Evolutionary conservation across 1,139 yeast species (phyloP).

Genomic region (Yamadazyma conglobata): DNA sequence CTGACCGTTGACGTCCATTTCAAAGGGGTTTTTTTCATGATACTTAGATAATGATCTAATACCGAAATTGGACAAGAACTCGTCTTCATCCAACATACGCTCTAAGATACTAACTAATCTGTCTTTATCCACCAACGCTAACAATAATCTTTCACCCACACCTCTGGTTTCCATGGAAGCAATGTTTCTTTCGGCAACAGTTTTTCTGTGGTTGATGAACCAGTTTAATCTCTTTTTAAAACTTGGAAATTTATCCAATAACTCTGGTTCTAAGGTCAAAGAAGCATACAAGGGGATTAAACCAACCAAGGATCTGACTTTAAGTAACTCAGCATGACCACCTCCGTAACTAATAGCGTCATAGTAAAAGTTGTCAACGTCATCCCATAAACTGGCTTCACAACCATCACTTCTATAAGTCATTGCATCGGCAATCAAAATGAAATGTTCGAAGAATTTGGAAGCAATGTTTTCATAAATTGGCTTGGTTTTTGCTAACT

Average conservation of each 20-base stretch:
- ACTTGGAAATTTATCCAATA: conserved; percentile 74
- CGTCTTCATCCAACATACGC: conserved; percentile 84
- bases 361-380: conserved; percentile 82
- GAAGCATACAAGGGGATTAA: conserved; percentile 91
- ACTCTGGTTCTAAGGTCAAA: conserved; percentile 83
- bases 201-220: conserved; percentile 73
- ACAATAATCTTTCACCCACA: conserved; percentile 76
- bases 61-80: conserved; percentile 84
- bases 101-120: conserved; percentile 73
- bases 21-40: conserved; percentile 84
- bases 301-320: conserved; percentile 89
- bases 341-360: conserved; percentile 86
- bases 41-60: conserved; percentile 85
- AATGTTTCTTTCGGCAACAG: conserved; percentile 80
- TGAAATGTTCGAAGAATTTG: conserved; percentile 90
- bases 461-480: conserved; percentile 95
- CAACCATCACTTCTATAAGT: conserved; percentile 62
- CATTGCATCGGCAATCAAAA: conserved; percentile 94
- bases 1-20: conserved; percentile 81
- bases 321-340: conserved; percentile 65
- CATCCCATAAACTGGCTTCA: conserved; percentile 82
- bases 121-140: conserved; percentile 81
- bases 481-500: conserved; percentile 76
- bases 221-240: conserved; percentile 84
- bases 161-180: conserved; percentile 88